Percentiles rank a stretch among this genome's conserved stretches.
These are phyloP conservation scores for Suhomyces sp. DNA, from an alignment of 805 yeast genomes.

Conservation along the genomic window DNA sequence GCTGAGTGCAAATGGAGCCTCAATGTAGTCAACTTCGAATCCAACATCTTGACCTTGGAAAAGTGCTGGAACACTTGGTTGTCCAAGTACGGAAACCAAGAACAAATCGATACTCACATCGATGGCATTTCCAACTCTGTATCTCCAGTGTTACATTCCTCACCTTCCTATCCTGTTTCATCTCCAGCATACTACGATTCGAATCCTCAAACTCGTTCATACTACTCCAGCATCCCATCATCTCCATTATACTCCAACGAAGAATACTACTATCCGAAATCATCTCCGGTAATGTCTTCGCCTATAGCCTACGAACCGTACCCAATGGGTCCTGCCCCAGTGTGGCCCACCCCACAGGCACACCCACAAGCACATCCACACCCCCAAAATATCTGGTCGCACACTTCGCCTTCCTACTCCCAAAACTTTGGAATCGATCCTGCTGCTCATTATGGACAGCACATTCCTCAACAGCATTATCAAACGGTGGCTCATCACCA, in stretches of 20 bases:
- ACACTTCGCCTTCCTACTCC: conserved; percentile 21
- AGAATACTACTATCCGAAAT: conserved; percentile 14
- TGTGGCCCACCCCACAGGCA: conserved; percentile 4
- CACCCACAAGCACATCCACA: neutral
- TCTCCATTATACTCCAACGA: conserved; percentile 16
- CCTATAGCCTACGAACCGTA: conserved; percentile 17
- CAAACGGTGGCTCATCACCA: neutral
- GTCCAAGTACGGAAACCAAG: conserved; percentile 22
- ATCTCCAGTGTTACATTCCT: conserved; percentile 6
- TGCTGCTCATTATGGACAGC: conserved; percentile 13
- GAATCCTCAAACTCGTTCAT: neutral
- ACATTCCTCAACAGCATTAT: neutral
- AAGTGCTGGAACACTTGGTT: conserved; percentile 47
- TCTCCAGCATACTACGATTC: conserved; percentile 8
- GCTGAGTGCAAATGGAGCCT: conserved; percentile 57
- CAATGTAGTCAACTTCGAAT: conserved; percentile 37
- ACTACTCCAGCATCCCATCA: conserved; percentile 16
- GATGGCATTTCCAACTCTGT: neutral
- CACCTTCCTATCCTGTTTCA: conserved; percentile 6
- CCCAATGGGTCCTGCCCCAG: neutral
- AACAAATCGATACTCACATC: neutral
- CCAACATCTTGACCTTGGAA: conserved; percentile 39
- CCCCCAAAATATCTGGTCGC: conserved; percentile 21
- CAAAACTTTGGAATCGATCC: conserved; percentile 12
- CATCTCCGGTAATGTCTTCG: conserved; percentile 29